Evolutionary conservation across 2,329 filamentous ascomycete genomes (phyloP).

Genomic region (Alternaria hordeiaustralica): DNA sequence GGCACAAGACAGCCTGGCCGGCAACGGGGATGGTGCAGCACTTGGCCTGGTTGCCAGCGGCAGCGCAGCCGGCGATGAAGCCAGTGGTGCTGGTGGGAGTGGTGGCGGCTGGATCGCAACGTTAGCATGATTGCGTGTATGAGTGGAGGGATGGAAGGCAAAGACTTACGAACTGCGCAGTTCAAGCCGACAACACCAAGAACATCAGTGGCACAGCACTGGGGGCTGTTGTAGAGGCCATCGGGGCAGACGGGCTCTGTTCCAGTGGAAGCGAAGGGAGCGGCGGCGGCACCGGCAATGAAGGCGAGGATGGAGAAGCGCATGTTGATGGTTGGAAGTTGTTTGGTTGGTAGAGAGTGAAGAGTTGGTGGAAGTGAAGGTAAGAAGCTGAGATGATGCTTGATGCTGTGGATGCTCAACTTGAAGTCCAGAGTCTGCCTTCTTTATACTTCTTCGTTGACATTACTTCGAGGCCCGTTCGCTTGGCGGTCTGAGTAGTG

Average conservation of each 20-base stretch:
- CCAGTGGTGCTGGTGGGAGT: neutral
- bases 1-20: constrained; percentile 12
- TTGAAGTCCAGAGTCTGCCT: neutral
- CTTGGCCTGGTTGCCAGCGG: constrained; percentile 12
- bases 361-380: neutral
- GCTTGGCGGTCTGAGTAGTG: neutral
- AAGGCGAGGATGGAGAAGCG: constrained; percentile 8
- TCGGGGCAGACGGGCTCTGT: constrained; percentile 3
- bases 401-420: neutral
- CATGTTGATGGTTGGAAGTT: constrained; percentile 6
- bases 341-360: neutral
- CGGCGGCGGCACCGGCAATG: constrained; percentile 4
- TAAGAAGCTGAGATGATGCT: neutral
- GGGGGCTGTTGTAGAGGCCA: constrained; percentile 9
- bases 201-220: constrained; percentile 17
- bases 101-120: neutral
- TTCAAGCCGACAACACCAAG: constrained; percentile 7
- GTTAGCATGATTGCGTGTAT: neutral
- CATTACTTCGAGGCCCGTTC: neutral
- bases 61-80: constrained; percentile 8
- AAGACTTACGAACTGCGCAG: constrained; percentile 12
- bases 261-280: neutral
- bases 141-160: neutral
- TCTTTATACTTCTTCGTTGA: constrained; percentile 6
- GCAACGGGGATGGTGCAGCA: constrained; percentile 15